These are phyloP conservation scores for Harringtonia aguacate DNA, from an alignment of 2,329 filamentous ascomycete genomes.

Conservation along the genomic window DNA sequence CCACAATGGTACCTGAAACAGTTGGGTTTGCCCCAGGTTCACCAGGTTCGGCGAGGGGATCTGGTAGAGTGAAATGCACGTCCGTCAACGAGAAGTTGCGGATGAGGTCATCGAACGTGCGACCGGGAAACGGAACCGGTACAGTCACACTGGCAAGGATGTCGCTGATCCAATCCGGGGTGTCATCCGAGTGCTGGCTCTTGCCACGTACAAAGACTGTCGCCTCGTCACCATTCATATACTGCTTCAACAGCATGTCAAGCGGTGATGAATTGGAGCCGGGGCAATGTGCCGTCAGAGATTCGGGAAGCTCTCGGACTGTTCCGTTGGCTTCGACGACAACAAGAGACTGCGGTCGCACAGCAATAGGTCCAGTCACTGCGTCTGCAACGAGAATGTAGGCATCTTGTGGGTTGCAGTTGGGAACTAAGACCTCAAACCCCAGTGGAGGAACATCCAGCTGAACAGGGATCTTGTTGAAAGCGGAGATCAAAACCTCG, in stretches of 20 bases:
- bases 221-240: slow-evolving; percentile 69
- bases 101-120: slow-evolving; percentile 71
- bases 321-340: slow-evolving; percentile 59
- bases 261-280: slow-evolving; percentile 70
- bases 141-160: slow-evolving; percentile 74
- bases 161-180: slow-evolving; percentile 73
- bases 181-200: slow-evolving; percentile 50
- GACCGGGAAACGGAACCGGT: slow-evolving; percentile 74
- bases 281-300: slow-evolving; percentile 64
- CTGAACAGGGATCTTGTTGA: slow-evolving; percentile 70
- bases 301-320: slow-evolving; percentile 62
- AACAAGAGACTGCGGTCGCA: slow-evolving; percentile 59
- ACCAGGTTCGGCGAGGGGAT: slow-evolving; percentile 65
- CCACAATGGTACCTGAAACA: slow-evolving; percentile 74
- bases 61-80: slow-evolving; percentile 76
- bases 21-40: slow-evolving; percentile 63
- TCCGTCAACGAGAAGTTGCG: slow-evolving; percentile 79
- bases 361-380: slow-evolving; percentile 52
- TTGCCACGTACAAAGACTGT: slow-evolving; percentile 78
- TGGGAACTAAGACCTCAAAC: slow-evolving; percentile 77
- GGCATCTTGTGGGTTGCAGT: slow-evolving; percentile 60
- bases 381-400: slow-evolving; percentile 73
- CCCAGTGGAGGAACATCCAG: slow-evolving; percentile 68
- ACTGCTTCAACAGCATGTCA: slow-evolving; percentile 69
- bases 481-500: slow-evolving; percentile 61